Evolutionary conservation across 495 filamentous ascomycete genomes (phyloP).

Genomic region (Aspergillus wentii): DNA sequence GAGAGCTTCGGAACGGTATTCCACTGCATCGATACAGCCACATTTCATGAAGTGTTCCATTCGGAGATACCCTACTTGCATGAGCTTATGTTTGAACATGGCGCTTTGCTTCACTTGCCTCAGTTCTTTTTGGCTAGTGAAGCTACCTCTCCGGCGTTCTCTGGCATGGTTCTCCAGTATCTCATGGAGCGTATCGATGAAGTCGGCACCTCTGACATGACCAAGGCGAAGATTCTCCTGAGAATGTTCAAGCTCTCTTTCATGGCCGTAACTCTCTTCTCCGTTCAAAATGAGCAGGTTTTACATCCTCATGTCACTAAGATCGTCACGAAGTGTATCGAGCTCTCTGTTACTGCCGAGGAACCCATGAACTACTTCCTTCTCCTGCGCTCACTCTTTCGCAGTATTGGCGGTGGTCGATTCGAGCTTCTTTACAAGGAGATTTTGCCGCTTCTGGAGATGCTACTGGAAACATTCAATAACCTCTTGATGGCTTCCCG

Average conservation of each 20-base stretch:
- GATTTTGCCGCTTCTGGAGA: slow-evolving; percentile 91
- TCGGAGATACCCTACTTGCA: slow-evolving; percentile 95
- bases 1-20: slow-evolving; percentile 98
- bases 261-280: slow-evolving; percentile 98
- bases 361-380: slow-evolving; percentile 99
- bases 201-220: slow-evolving; percentile 85
- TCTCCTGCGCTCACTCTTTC: slow-evolving; percentile 83
- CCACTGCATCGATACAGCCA: slow-evolving; percentile 96
- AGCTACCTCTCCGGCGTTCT: slow-evolving; percentile 94
- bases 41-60: slow-evolving; percentile 97
- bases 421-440: slow-evolving; percentile 99
- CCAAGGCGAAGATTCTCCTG: slow-evolving; percentile 85
- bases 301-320: slow-evolving; percentile 92
- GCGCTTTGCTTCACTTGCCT: slow-evolving; percentile 86
- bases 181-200: slow-evolving; percentile 95
- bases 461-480: slow-evolving; percentile 95
- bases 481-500: slow-evolving; percentile 84
- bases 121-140: slow-evolving; percentile 98
- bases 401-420: slow-evolving; percentile 93
- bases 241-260: slow-evolving; percentile 98
- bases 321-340: slow-evolving; percentile 93
- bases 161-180: slow-evolving; percentile 94
- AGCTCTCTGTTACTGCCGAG: slow-evolving; percentile 89
- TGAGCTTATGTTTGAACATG: slow-evolving; percentile 96
- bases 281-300: slow-evolving; percentile 89